phyloP scores from a whole-genome alignment of 2,329 filamentous ascomycete species.

The Aspergillus arachidicola region DNA sequence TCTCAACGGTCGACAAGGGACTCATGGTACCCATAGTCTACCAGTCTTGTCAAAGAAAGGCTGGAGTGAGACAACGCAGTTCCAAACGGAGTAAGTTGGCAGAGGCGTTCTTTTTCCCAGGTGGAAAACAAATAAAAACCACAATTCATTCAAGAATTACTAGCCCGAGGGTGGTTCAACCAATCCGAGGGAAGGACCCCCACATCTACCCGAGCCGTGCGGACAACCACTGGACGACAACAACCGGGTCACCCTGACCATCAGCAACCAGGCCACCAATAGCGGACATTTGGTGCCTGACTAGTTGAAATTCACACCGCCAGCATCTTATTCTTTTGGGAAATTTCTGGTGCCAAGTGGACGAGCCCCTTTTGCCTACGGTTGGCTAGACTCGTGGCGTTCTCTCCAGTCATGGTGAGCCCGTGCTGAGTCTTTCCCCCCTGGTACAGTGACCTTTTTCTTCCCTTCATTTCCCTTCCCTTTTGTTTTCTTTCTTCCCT shows the following conservation, averaged over 20 bases:
- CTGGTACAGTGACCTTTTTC: constrained; percentile 7
- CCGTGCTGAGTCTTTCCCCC: constrained; percentile 1
- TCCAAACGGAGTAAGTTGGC: not conserved
- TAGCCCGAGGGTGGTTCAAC: not conserved
- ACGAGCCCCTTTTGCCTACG: not conserved
- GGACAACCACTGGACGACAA: constrained; percentile 13
- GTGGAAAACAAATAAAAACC: no score
- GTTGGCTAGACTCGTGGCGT: constrained; percentile 1
- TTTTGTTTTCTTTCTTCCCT: constrained; percentile 11
- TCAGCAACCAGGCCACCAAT: constrained; percentile 10
- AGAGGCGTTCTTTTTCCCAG: not conserved
- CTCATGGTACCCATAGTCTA: no score
- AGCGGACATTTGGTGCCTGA: constrained; percentile 15
- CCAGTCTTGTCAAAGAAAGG: no score
- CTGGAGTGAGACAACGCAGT: not conserved
- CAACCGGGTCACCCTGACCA: not conserved
- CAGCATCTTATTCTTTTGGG: not conserved
- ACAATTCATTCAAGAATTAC: not conserved
- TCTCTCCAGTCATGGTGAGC: not conserved
- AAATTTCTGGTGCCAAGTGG: constrained; percentile 6
- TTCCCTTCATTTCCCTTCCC: constrained; percentile 8
- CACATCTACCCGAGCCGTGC: constrained; percentile 18
- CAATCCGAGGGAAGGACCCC: not conserved
- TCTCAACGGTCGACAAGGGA: not conserved
- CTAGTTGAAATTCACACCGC: not conserved